phyloP scores from a whole-genome alignment of 2,329 filamentous ascomycete genomes.

The Paramyrothecium sp. region DNA sequence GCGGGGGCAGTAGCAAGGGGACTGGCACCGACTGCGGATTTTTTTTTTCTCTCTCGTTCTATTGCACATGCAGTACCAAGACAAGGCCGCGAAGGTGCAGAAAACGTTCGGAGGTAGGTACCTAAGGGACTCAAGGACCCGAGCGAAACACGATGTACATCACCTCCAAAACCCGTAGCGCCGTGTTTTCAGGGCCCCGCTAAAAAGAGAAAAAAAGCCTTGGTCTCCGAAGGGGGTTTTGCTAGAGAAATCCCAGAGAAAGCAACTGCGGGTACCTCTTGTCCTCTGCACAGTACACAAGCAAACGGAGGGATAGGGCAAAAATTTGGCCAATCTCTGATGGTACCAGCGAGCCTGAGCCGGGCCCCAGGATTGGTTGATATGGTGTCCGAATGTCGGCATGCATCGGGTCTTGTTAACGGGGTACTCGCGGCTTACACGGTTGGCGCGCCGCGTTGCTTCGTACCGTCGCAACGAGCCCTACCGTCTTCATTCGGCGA shows the following conservation, averaged over 20 bases:
- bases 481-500: neutral
- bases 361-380: no score
- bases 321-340: no score
- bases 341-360: no score
- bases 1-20: slow-evolving; percentile 14
- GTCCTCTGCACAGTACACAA: neutral
- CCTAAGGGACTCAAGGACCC: neutral
- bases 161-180: neutral
- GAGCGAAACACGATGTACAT: neutral
- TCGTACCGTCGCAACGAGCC: neutral
- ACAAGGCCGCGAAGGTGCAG: no score
- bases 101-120: neutral
- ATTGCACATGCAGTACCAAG: no score
- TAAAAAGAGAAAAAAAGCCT: neutral
- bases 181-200: neutral
- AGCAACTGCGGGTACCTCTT: no score
- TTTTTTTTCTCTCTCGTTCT: neutral
- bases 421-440: neutral
- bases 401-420: neutral
- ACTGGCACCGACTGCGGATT: neutral
- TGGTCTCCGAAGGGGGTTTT: neutral
- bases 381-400: neutral
- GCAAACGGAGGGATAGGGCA: neutral
- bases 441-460: neutral
- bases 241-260: neutral